Percentiles rank a stretch among this genome's conserved stretches.
These are phyloP conservation scores for Ceratocystis lukuohia DNA, from an alignment of 2,329 filamentous ascomycete species.

Conservation along the genomic window DNA sequence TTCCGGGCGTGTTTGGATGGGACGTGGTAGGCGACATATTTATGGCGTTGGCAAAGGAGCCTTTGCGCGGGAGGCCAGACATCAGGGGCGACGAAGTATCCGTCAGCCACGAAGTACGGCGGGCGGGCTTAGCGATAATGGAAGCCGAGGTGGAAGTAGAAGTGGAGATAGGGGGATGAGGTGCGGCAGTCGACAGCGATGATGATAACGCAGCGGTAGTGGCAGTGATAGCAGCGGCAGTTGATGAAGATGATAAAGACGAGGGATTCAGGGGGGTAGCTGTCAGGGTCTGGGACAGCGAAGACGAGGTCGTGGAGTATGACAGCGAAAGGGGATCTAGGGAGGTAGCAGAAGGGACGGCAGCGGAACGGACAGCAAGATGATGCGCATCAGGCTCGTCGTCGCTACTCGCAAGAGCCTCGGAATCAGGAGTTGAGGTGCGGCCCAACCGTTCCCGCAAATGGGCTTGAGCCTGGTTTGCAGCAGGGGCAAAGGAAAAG, in stretches of 20 bases:
- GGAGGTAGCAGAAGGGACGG: background rate
- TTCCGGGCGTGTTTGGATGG: slow-evolving; percentile 65
- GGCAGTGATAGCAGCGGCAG: background rate
- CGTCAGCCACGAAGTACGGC: slow-evolving; percentile 74
- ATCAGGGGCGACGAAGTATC: slow-evolving; percentile 53
- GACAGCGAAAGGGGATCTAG: background rate
- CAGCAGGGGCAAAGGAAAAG: slow-evolving; percentile 27
- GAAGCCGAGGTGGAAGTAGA: slow-evolving; percentile 35
- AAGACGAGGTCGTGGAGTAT: background rate
- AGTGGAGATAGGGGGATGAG: slow-evolving; percentile 24
- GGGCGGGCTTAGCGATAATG: slow-evolving; percentile 47
- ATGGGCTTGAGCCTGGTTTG: slow-evolving; percentile 42
- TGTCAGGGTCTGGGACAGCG: background rate
- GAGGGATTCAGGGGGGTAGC: slow-evolving; percentile 5
- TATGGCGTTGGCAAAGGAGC: slow-evolving; percentile 56
- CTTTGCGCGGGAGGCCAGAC: slow-evolving; percentile 50
- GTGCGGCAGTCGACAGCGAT: background rate
- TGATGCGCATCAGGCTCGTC: slow-evolving; percentile 61
- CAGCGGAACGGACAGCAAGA: background rate
- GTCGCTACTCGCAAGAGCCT: slow-evolving; percentile 85
- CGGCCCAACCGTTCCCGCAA: slow-evolving; percentile 59
- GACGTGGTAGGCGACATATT: slow-evolving; percentile 69
- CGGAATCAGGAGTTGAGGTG: slow-evolving; percentile 83
- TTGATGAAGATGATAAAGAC: background rate
- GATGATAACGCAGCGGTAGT: background rate